Base-by-base conservation (phyloP, 2,329 filamentous ascomycete species). In the Fusarium penzigii region DNA sequence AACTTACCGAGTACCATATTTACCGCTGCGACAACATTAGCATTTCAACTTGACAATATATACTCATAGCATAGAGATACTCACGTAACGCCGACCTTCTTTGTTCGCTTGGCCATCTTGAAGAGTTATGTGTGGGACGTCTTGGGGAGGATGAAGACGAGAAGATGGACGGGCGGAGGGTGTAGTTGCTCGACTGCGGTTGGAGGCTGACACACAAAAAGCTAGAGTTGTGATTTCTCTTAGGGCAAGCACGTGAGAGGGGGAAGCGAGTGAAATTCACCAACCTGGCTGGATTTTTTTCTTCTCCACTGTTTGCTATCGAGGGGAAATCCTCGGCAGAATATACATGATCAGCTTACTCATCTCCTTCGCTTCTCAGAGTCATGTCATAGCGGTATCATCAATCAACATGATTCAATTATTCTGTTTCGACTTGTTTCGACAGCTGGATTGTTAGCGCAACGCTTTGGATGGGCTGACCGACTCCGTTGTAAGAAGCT, bases 71-170 rank as follows among this genome's bases (percentile, higher is more conserved):
- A 55, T 47, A 29, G 17, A 20, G 34, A 63, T 69, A 75, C 73
- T 57, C 71, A 75, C 73, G 93, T 97, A 78, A 97, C 92, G 78
- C 91, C 91, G 87, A 96, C 92, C 89, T 96, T 95, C 89, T 77
- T 95, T 67, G 91, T 95, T 83, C 91, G 87, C 86, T 94, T 93
- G 78, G 90, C 91, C 89, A 94, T 94, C 80, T 87, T 91, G 83
- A 77, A 78, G 74, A 75, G 60, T 70, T 66, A 56, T 72, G 69
- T 71, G 68, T 65, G 65, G 62, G 65, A 63, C 63, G 57, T 67
- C 65, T 65, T 68, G 65, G 64, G 65, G 63, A 65, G 63, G 61
- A 63, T 65, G 60, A 65, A 64, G 66, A 66, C 66, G 65, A 62
- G 53, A 56, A 65, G 63, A 58, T 66, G 68, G 62, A 55, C 66